Conservation (phyloP, 169 alveolate genomes). For the Theileria equi region DNA sequence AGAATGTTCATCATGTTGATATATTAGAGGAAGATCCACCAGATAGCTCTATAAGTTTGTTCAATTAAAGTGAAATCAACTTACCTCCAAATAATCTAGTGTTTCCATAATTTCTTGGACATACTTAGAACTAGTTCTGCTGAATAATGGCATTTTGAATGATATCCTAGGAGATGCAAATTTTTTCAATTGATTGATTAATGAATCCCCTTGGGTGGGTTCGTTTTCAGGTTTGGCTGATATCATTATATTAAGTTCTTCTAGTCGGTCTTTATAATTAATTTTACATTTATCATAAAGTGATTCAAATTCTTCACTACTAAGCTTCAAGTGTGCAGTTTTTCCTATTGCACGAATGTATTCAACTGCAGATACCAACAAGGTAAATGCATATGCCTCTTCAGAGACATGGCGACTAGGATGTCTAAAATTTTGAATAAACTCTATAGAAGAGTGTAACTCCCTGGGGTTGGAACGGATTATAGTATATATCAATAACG, state of each 20-base stretch:
- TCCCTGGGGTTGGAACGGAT: conserved; percentile 80
- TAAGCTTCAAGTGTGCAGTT: conserved; percentile 37
- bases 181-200: conserved; percentile 28
- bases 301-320: conserved; percentile 33
- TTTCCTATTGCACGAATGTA: conserved; percentile 55
- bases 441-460: conserved; percentile 75
- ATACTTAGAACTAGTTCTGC: conserved; percentile 21
- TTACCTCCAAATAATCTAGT: conserved; percentile 35
- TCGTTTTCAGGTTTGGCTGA: background rate
- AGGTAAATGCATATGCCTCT: conserved; percentile 83
- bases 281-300: conserved; percentile 21
- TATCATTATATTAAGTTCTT: conserved; percentile 1
- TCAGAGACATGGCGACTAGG: conserved; percentile 76
- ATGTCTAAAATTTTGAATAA: conserved; percentile 77
- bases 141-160: conserved; percentile 26
- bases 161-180: conserved; percentile 41
- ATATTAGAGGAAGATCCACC: conserved; percentile 40
- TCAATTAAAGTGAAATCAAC: too few species aligned
- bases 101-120: conserved; percentile 38
- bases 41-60: too few species aligned
- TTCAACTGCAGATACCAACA: conserved; percentile 79
- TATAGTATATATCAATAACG: conserved; percentile 74
- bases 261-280: conserved; percentile 30
- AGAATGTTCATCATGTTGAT: conserved; percentile 19
- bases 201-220: background rate